Percentiles rank a stretch among this genome's conserved stretches.
phyloP scores from a whole-genome alignment of 2,329 filamentous ascomycete species.

The Colletotrichum tamarilloi region DNA sequence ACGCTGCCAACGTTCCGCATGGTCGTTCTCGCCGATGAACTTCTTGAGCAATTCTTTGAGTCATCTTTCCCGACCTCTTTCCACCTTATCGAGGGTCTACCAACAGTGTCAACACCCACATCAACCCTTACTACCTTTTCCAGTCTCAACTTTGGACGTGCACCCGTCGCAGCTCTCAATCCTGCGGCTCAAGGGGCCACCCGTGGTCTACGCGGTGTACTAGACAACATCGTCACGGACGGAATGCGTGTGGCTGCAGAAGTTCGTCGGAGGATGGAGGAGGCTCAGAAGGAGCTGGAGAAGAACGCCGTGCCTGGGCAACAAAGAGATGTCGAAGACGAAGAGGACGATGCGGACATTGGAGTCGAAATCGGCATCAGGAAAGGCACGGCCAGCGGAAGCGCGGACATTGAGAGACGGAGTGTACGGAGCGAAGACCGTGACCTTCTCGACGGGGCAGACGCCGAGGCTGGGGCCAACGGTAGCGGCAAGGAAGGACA shows the following conservation, averaged over 20 bases:
- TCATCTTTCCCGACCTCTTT: conserved; percentile 94
- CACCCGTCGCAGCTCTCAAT: conserved; percentile 51
- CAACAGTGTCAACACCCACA: conserved; percentile 44
- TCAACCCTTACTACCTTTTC: conserved; percentile 88
- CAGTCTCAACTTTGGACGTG: conserved; percentile 70
- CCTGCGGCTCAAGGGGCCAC: conserved; percentile 65
- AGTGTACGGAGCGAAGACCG: conserved; percentile 75
- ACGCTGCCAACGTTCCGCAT: conserved; percentile 98
- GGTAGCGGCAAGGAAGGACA: conserved; percentile 46
- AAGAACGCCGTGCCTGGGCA: conserved; percentile 77
- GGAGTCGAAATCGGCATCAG: conserved; percentile 56
- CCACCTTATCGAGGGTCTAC: conserved; percentile 78
- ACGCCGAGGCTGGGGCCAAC: conserved; percentile 71
- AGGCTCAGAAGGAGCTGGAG: conserved; percentile 92
- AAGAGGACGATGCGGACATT: conserved; percentile 72
- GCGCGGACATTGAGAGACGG: conserved; percentile 69
- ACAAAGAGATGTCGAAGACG: conserved; percentile 67
- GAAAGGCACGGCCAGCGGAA: conserved; percentile 49
- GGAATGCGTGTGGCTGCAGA: conserved; percentile 96
- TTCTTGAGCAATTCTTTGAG: conserved; percentile 97
- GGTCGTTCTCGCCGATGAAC: conserved; percentile 96
- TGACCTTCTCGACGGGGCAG: conserved; percentile 79
- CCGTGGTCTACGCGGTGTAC: conserved; percentile 87
- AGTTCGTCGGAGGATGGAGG: conserved; percentile 92
- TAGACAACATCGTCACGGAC: conserved; percentile 98